Evolutionary conservation across 2,329 filamentous ascomycete species (phyloP), one percentile per base, ranked within the genome.

Genomic region (Aphanoascus verrucosus): DNA sequence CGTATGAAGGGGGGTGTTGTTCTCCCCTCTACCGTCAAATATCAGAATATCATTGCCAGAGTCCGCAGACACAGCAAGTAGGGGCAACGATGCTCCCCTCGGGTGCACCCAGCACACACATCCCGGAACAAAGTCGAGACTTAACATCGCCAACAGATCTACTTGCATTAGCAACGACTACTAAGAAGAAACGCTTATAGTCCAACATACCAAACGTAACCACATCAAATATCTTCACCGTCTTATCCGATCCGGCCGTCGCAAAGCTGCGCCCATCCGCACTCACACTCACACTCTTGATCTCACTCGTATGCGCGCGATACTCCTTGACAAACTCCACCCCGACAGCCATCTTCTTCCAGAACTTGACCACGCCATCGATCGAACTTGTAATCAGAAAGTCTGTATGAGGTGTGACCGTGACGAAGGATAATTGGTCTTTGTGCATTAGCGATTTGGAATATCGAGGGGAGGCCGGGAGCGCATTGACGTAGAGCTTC

Each of bases 241-340:
- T 73, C 58, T 72, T 72, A 57, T 75, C 72, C 3, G 63, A 57
- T 35, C 93, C 93, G 5, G 85, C 86, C 5, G 89, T 95, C 49
- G 91, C 94, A 74, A 94, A 98, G 69, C 87, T 95, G 63, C 89
- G 80, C 0, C 93, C 93, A 69, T 98, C 93, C 40, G 83, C 80
- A 70, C 91, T 97, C 58, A 87, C 84, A 37, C 84, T 93, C 43
- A 93, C 87, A 28, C 85, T 85, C 56, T 77, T 82, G 64, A 97
- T 88, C 65, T 94, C 88, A 49, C 88, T 87, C 54, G 80, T 77
- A 70, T 98, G 94, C 6, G 93, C 90, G 65, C 84, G 85, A 73
- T 95, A 98, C 72, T 98, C 90, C 72, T 98, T 98, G 51, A 97
- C 91, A 65, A 98, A 98, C 72, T 98, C 94, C 55, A 98, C 86